Evolutionary conservation across 2,329 filamentous ascomycete genomes (phyloP), one percentile per base, ranked within the genome.

Genomic region (Aspergillus costaricaensis): DNA sequence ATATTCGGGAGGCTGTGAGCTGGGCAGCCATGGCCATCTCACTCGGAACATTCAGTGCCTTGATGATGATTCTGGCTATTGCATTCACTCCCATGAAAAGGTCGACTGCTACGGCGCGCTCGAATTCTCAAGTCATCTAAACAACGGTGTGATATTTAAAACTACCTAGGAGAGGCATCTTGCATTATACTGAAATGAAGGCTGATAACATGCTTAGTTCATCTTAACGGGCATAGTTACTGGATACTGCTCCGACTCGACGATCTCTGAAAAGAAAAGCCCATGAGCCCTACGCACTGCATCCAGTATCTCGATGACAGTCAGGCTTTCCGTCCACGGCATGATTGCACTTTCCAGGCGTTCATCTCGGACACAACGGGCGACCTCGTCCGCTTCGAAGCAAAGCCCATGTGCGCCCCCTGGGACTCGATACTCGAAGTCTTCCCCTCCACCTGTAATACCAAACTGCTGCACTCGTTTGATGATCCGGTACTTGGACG

Each of bases 21-120:
- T 85, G 82, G 83, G 74, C 70, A 3, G 80, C 78, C 0, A 83
- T 84, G 82, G 67, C 71, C 4, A 23, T 44, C 3, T 44, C 41
- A 19, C 4, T 44, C 12, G 41, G 41, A 14, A 19, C 17, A 0
- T 44, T 23, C 19, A 44, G 41, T 44, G 19, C 19, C 3, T 9
- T 44, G 41, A 44, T 44, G 41, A 10, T 44, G 14, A 14, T 44
- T 2, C 4, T 44, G 5, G 17, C 23, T 14, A 23, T 44, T 44
- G 5, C 21, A 23, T 44, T 44, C 14, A 44, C 19, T 3, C 41
- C 41, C 4, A 5, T 19, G 14, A 44, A 23, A 1, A 15, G 10
- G 41, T n/a, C 17, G 19, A 10, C 5, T 5, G 5, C 14, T 23
- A 2, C 19, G 2, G 17, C 14, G 5, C 10, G 19, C 7, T 2